Percentiles rank a stretch among this genome's conserved stretches.
phyloP scores from a whole-genome alignment of 805 yeast species.

The Wickerhamomyces pijperi region DNA sequence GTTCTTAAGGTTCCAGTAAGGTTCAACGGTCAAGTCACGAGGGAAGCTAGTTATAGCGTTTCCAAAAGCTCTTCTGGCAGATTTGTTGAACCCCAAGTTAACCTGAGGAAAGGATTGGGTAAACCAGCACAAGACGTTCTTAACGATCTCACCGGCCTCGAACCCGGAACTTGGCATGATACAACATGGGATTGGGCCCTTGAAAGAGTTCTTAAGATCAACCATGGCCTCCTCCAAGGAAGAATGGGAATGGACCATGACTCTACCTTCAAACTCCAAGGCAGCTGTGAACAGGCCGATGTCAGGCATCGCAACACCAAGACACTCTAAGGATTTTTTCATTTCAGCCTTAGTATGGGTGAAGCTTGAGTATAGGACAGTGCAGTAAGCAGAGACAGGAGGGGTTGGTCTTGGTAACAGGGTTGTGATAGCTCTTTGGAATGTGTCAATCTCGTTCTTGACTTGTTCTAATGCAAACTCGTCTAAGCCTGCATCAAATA shows the following conservation, averaged over 20 bases:
- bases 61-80: neutral
- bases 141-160: neutral
- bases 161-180: neutral
- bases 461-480: constrained; percentile 1
- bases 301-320: neutral
- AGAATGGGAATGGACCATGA: neutral
- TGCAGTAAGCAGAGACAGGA: neutral
- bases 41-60: neutral
- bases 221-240: neutral
- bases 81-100: neutral
- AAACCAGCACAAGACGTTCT: neutral
- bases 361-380: neutral
- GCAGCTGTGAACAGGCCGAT: neutral
- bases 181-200: neutral
- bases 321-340: neutral
- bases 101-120: neutral
- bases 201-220: neutral
- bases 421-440: constrained; percentile 2
- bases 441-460: constrained; percentile 2
- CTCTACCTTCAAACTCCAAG: neutral
- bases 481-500: neutral
- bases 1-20: constrained; percentile 15
- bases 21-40: constrained; percentile 1
- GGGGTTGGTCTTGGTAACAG: neutral
- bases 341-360: neutral